phyloP scores from a whole-genome alignment of 2,329 filamentous ascomycete genomes.

The Nigrospora sphaerica region DNA sequence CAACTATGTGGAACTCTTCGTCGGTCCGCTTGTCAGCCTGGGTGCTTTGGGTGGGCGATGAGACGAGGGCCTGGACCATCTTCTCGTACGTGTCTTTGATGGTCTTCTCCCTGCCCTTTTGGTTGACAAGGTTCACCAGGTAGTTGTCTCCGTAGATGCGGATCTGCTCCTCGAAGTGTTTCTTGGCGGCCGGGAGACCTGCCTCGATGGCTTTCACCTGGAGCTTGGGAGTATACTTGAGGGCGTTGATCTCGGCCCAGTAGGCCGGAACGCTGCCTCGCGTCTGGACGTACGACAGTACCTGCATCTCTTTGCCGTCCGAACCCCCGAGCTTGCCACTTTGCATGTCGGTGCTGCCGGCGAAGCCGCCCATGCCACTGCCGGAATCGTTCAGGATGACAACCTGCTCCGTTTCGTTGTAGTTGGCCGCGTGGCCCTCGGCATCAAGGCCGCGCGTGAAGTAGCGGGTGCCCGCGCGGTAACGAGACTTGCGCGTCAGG shows the following conservation, averaged over 20 bases:
- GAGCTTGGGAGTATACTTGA: conserved; percentile 85
- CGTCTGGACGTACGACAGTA: conserved; percentile 93
- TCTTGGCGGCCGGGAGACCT: conserved; percentile 69
- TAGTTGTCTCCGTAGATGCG: conserved; percentile 92
- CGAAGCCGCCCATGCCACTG: conserved; percentile 71
- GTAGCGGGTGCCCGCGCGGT: conserved; percentile 86
- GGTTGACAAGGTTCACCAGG: conserved; percentile 94
- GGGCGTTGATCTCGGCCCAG: conserved; percentile 92
- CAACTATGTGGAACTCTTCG: conserved; percentile 77
- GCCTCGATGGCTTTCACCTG: conserved; percentile 80
- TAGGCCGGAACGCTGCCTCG: conserved; percentile 92
- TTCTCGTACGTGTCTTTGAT: conserved; percentile 94
- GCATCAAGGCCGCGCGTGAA: conserved; percentile 93
- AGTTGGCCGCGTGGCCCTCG: conserved; percentile 92
- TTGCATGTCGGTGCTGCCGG: conserved; percentile 67
- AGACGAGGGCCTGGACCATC: conserved; percentile 70
- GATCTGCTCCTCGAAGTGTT: conserved; percentile 93
- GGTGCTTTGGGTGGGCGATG: conserved; percentile 57
- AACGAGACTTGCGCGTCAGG: conserved; percentile 81
- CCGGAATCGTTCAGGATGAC: conserved; percentile 79
- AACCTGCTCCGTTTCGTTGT: conserved; percentile 96
- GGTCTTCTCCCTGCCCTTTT: conserved; percentile 80
- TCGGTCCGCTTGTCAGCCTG: conserved; percentile 59
- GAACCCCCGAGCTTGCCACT: conserved; percentile 59
- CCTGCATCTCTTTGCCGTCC: conserved; percentile 69